Evolutionary conservation across 2,329 filamentous ascomycete genomes (phyloP), one percentile per base, ranked within the genome.

Genomic region (Apiospora hydei): DNA sequence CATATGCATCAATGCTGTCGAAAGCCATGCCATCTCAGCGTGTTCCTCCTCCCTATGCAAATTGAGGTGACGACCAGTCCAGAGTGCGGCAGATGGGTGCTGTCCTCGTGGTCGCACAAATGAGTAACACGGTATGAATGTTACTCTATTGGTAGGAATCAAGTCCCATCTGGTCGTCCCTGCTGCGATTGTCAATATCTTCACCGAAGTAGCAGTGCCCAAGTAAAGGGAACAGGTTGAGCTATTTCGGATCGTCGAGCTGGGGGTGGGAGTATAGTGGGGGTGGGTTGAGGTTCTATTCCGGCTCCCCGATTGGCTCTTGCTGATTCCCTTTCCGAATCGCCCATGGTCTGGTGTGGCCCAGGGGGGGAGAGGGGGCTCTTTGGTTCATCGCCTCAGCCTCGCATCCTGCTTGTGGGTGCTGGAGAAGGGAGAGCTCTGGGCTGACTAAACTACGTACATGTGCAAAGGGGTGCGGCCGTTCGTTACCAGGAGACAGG

Each of bases 321-420:
- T 64, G 7, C n/a, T 64, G 57, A n/a, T 41, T 64, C 57, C 21
- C 57, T 64, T 64, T 64, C 34, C 21, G 34, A 10, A 41, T 14
- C 41, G 38, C 38, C 57, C 57, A 64, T 16, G n/a, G n/a, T 64
- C 34, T 41, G 57, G 57, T 64, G 57, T n/a, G 34, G 41, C 57
- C 30, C 30, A 34, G 57, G 16, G 11, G 30, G 16, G 11, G 30
- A 5, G 4, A 41, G 24, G 57, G 41, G 57, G 34, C 57, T 64
- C 57, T 64, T 64, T 41, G 41, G 34, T n/a, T 18, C 30, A 24
- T 41, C 57, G 18, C 57, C 57, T 64, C 57, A 64, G 57, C 57
- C 57, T 64, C 34, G 34, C 57, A 41, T 41, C 18, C 57, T n/a
- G 57, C 30, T 38, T 61, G 30, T 38, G 16, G 30, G 34, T 61